Evolutionary conservation across 192 early-diverging fungal genomes (phyloP).

Genomic region (Coemansia sp.): DNA sequence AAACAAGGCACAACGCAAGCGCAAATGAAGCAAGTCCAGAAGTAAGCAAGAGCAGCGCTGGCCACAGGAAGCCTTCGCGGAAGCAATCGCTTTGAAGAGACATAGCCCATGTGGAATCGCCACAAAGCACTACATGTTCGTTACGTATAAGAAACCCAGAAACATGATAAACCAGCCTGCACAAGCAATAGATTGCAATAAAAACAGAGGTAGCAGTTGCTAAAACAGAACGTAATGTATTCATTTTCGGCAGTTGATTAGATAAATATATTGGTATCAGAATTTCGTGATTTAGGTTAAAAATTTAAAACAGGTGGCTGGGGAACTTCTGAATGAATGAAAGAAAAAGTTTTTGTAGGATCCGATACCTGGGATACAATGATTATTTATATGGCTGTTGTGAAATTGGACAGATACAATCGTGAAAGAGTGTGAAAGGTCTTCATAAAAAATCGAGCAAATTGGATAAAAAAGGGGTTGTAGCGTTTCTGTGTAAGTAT

Average conservation of each 20-base stretch:
- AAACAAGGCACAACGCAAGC: neutral
- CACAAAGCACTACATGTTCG: constrained; percentile 2
- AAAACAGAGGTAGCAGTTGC: neutral
- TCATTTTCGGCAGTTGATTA: neutral
- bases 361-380: too few species aligned
- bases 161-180: neutral
- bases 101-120: constrained; percentile 8
- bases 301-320: too few species aligned
- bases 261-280: too few species aligned
- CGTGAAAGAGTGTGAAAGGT: too few species aligned
- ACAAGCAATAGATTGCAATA: constrained; percentile 1
- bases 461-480: too few species aligned
- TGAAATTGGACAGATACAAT: too few species aligned
- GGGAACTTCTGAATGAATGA: too few species aligned
- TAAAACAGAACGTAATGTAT: neutral
- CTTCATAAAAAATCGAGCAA: too few species aligned
- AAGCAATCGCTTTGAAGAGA: constrained; percentile 15
- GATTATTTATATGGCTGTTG: too few species aligned
- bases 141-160: neutral
- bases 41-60: constrained; percentile 7
- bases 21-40: neutral
- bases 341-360: too few species aligned
- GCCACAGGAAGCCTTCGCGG: constrained; percentile 23
- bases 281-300: too few species aligned
- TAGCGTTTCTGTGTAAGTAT: too few species aligned